Conservation (phyloP, 169 alveolate genomes). For the Haemoproteus tartakovskyi region DNA sequence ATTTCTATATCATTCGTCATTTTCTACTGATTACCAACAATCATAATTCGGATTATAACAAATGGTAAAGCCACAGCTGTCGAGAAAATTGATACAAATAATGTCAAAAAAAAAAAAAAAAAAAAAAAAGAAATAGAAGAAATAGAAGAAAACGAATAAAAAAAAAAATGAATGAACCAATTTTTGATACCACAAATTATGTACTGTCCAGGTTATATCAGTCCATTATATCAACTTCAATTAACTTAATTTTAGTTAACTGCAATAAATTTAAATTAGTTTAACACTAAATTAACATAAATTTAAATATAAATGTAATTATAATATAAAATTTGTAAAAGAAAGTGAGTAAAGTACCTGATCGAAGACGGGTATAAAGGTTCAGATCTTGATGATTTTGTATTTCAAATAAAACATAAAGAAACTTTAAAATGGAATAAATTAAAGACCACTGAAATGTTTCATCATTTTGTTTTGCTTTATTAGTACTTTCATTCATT, state of each 20-base stretch:
- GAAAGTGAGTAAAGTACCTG: too few relatives aligned
- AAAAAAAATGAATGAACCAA: background rate
- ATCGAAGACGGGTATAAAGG: slow-evolving; percentile 12
- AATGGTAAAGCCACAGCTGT: slow-evolving; percentile 42
- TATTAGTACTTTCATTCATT: background rate
- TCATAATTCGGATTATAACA: slow-evolving; percentile 6
- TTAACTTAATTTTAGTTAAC: too few relatives aligned
- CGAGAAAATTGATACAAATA: background rate
- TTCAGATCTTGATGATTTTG: slow-evolving; percentile 31
- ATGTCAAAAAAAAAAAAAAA: slow-evolving; percentile 1
- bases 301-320: too few relatives aligned
- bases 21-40: slow-evolving; percentile 14
- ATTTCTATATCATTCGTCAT: background rate
- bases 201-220: background rate
- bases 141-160: background rate
- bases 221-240: background rate
- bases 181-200: background rate
- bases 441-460: slow-evolving; percentile 5
- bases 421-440: slow-evolving; percentile 26
- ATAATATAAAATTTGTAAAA: too few relatives aligned
- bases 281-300: too few relatives aligned
- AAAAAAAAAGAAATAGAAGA: background rate
- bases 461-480: slow-evolving; percentile 6
- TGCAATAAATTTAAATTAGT: too few relatives aligned
- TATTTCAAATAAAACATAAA: slow-evolving; percentile 24